Conservation (phyloP, 495 filamentous ascomycete species). For the Hypoxylon crocopeplum region DNA sequence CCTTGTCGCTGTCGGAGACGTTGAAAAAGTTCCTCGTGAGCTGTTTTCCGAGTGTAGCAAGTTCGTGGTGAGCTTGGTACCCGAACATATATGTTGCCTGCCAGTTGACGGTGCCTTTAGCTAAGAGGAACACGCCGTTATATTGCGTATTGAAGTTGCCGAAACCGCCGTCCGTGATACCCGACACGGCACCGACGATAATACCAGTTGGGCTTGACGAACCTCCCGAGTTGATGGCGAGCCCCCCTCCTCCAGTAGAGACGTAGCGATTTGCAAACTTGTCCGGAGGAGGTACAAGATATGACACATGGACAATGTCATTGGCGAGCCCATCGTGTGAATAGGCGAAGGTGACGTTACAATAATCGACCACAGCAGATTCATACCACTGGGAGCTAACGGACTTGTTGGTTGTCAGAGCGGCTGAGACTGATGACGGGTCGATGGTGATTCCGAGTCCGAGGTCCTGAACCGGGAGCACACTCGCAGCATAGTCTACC, state of each 20-base stretch:
- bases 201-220: slow-evolving; percentile 47
- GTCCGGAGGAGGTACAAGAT: slow-evolving; percentile 49
- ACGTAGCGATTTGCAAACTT: slow-evolving; percentile 53
- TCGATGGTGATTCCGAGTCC: slow-evolving; percentile 47
- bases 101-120: slow-evolving; percentile 54
- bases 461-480: slow-evolving; percentile 38
- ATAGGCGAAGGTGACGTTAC: slow-evolving; percentile 57
- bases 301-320: slow-evolving; percentile 47
- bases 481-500: slow-evolving; percentile 33
- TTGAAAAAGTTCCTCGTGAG: slow-evolving; percentile 49
- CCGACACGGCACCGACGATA: slow-evolving; percentile 53
- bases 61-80: slow-evolving; percentile 44
- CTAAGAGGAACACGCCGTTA: slow-evolving; percentile 44
- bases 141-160: slow-evolving; percentile 49
- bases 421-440: slow-evolving; percentile 40
- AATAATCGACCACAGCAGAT: slow-evolving; percentile 40
- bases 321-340: slow-evolving; percentile 44
- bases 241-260: slow-evolving; percentile 54
- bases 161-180: slow-evolving; percentile 57
- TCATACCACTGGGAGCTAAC: slow-evolving; percentile 36
- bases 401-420: slow-evolving; percentile 42
- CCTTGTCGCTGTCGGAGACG: slow-evolving; percentile 38
- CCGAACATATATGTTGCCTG: slow-evolving; percentile 55
- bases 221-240: slow-evolving; percentile 52
- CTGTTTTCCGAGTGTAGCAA: slow-evolving; percentile 42